Percentiles rank a stretch among this genome's conserved stretches.
Evolutionary conservation across 2,329 filamentous ascomycete genomes (phyloP).

Genomic region (Talaromyces sp.): DNA sequence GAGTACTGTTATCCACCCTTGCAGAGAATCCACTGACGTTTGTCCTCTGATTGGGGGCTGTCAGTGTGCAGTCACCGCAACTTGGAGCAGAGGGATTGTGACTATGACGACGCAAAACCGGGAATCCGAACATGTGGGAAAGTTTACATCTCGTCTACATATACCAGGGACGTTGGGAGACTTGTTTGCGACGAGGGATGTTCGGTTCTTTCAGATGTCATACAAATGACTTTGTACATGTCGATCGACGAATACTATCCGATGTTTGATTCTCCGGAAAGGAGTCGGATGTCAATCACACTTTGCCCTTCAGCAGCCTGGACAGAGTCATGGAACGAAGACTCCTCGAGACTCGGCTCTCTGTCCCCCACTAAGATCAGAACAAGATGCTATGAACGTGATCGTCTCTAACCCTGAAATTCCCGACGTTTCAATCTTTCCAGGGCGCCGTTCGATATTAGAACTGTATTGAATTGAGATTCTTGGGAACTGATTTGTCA

Average conservation of each 20-base stretch:
- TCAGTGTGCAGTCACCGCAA: background rate
- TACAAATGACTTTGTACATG: background rate
- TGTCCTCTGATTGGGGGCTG: slow-evolving; percentile 3
- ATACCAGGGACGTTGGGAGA: background rate
- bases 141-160: background rate
- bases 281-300: background rate
- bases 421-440: background rate
- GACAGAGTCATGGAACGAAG: background rate
- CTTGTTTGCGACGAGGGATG: background rate
- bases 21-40: background rate
- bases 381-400: background rate
- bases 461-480: background rate
- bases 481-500: background rate
- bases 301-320: background rate
- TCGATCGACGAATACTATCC: background rate
- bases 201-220: background rate
- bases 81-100: background rate
- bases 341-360: background rate
- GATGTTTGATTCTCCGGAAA: background rate
- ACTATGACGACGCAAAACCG: background rate
- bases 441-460: background rate
- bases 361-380: background rate
- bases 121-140: slow-evolving; percentile 6
- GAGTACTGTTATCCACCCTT: slow-evolving; percentile 5
- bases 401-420: background rate